phyloP scores from a whole-genome alignment of 768 basidiomycete genomes.

The Lactifluus echinatus region DNA sequence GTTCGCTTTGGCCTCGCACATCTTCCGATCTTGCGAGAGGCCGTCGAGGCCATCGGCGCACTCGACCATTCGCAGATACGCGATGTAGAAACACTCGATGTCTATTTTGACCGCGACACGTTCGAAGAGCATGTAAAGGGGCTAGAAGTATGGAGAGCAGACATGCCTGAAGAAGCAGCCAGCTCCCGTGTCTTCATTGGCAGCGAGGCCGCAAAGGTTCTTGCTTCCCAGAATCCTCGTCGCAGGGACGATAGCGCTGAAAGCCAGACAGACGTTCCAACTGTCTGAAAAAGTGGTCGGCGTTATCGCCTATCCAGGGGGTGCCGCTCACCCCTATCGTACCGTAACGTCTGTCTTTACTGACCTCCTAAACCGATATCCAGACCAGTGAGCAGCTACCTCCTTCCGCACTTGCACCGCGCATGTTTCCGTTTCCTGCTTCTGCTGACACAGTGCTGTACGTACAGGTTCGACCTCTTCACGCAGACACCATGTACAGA shows the following conservation, averaged over 20 bases:
- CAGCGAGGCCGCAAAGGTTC: slow-evolving; percentile 30
- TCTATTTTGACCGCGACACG: slow-evolving; percentile 35
- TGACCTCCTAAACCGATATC: slow-evolving; percentile 43
- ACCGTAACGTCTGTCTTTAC: slow-evolving; percentile 51
- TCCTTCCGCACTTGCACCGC: too few species aligned
- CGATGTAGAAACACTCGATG: slow-evolving; percentile 50
- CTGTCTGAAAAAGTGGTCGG: slow-evolving; percentile 40
- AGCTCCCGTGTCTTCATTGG: slow-evolving; percentile 26
- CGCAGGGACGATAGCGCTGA: background rate
- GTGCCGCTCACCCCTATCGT: slow-evolving; percentile 63
- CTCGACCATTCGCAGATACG: slow-evolving; percentile 48
- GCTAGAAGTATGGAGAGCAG: slow-evolving; percentile 37
- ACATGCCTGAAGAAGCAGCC: slow-evolving; percentile 42
- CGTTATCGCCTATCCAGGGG: slow-evolving; percentile 45
- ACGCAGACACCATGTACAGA: slow-evolving; percentile 55
- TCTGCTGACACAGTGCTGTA: background rate
- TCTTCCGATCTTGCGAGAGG: slow-evolving; percentile 37
- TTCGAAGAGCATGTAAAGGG: slow-evolving; percentile 38
- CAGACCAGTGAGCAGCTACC: slow-evolving; percentile 36
- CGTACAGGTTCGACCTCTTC: slow-evolving; percentile 45
- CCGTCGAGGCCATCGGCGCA: slow-evolving; percentile 46
- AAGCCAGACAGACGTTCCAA: slow-evolving; percentile 36
- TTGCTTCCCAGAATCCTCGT: background rate
- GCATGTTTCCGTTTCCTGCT: too few species aligned
- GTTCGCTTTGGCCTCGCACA: slow-evolving; percentile 57